Evolutionary conservation across 73 alveolate genomes (phyloP), one percentile per base, ranked within the genome.

Genomic region (Blepharisma japonicum): DNA sequence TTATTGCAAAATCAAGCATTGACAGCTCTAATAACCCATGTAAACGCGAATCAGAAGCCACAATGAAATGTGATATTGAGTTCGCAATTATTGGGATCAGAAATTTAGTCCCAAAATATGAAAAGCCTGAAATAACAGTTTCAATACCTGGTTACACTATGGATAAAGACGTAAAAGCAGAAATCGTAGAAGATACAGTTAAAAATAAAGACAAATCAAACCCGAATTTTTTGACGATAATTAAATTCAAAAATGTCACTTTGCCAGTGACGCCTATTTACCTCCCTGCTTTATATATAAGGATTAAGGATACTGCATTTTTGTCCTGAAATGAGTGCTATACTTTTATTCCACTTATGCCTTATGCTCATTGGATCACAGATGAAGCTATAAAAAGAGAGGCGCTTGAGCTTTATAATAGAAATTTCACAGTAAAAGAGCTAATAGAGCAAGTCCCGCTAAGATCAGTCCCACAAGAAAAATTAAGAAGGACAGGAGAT

Each of bases 31-130:
- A 46, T 27, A 79, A 72, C 54, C 55, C 45, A 42, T 9, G 18
- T 61, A 51, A n/a, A 46, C 49, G 61, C 68, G 74, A 39, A 80
- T 61, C 14, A 18, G 55, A 20, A 42, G 68, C 23, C 50, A 81
- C n/a, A 42, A 82, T 38, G 74, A 76, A 48, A 68, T 85, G 55
- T 54, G 48, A 77, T 20, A 72, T 82, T 27, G 23, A 71, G 49
- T 68, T 85, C 8, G 89, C 89, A 0, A 42, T 85, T 0, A 68
- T 85, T 45, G 92, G 92, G 56, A 78, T 85, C 18, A 80, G 92
- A 81, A 80, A 80, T 25, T 49, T 85, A 45, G 70, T 61, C 49
- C 78, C 80, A 71, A 71, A 71, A 20, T 80, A 80, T 56, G 82
- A 78, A 27, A 81, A 82, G 68, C 89, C 86, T 18, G 47, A 71